These are phyloP conservation scores for Trichoderma semiorbis DNA, from an alignment of 2,329 filamentous ascomycete genomes.

Conservation along the genomic window DNA sequence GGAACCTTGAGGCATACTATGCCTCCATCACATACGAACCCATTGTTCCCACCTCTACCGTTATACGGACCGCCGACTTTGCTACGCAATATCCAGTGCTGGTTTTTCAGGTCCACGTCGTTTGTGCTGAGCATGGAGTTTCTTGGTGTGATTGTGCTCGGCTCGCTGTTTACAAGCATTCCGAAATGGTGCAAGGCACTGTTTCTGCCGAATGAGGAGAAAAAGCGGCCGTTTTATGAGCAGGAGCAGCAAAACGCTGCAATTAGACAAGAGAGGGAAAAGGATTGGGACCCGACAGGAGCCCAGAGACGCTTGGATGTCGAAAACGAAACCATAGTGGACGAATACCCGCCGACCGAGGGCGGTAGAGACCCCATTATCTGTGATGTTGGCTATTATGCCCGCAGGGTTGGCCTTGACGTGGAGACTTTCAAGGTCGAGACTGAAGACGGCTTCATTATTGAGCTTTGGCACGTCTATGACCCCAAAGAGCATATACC, in stretches of 20 bases:
- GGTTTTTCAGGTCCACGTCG: constrained; percentile 62
- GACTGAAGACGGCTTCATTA: constrained; percentile 90
- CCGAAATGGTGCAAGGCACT: constrained; percentile 47
- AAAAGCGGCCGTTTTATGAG: constrained; percentile 63
- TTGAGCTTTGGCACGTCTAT: constrained; percentile 85
- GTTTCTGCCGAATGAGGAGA: constrained; percentile 57
- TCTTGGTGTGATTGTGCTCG: constrained; percentile 70
- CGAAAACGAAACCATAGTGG: constrained; percentile 42
- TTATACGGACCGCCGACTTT: constrained; percentile 73
- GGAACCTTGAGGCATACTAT: constrained; percentile 45
- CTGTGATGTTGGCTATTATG: constrained; percentile 82
- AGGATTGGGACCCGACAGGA: constrained; percentile 56
- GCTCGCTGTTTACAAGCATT: constrained; percentile 66
- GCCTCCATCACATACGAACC: constrained; percentile 69
- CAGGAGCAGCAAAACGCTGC: constrained; percentile 64
- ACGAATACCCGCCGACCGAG: constrained; percentile 70
- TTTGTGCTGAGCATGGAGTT: constrained; percentile 77
- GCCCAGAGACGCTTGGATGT: constrained; percentile 36
- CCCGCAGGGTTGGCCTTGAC: constrained; percentile 80
- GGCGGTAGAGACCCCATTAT: constrained; percentile 75
- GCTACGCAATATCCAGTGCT: constrained; percentile 62
- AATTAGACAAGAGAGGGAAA: constrained; percentile 54
- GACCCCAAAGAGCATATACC: constrained; percentile 71
- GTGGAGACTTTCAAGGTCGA: constrained; percentile 80
- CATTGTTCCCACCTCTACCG: constrained; percentile 80